Evolutionary conservation across 2,329 filamentous ascomycete genomes (phyloP), one percentile per base, ranked within the genome.

Genomic region (Bisporella sp.): DNA sequence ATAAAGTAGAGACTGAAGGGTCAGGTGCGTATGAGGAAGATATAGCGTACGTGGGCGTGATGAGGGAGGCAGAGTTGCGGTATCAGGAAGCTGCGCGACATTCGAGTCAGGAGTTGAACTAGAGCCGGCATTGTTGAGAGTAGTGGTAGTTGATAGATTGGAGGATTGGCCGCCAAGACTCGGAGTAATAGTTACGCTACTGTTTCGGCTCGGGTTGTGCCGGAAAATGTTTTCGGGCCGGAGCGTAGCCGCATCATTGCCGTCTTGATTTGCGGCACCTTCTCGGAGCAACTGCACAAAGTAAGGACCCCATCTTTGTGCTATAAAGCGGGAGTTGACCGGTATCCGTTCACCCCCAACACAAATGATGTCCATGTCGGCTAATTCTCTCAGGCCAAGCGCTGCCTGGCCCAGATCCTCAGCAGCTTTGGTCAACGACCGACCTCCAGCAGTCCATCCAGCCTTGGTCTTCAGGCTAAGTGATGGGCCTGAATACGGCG

Each of bases 281-380:
- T 96, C 91, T 31, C 87, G 82, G 7, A 97, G 75, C 1, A 99
- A 77, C 64, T 95, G 89, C 50, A 96, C 89, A 69, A 99, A 97
- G 66, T 95, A 96, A 0, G 90, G 89, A 0, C 93, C 93, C 93
- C 93, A 99, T 64, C 93, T 78, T 31, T 89, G 81, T 7, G 87
- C 85, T 12, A 97, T 77, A 12, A 99, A 80, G 51, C 90, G 82
- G 5, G 93, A 97, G 68, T 95, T 99, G 58, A 96, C 87, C 0
- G 93, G 89, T 58, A 97, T 89, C 13, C 91, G 82, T 65, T 96
- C 92, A 28, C 92, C 92, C 21, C 87, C 87, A 41, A 96, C 84
- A 47, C 92, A 93, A 31, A 97, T 75, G 52, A 99, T 88, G 63
- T 97, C 93, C 93, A 99, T 99, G 61, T 99, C 93, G 3, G 89